Base-by-base conservation (phyloP, 1,284 basidiomycete genomes). In the Neolentinus lepideus region DNA sequence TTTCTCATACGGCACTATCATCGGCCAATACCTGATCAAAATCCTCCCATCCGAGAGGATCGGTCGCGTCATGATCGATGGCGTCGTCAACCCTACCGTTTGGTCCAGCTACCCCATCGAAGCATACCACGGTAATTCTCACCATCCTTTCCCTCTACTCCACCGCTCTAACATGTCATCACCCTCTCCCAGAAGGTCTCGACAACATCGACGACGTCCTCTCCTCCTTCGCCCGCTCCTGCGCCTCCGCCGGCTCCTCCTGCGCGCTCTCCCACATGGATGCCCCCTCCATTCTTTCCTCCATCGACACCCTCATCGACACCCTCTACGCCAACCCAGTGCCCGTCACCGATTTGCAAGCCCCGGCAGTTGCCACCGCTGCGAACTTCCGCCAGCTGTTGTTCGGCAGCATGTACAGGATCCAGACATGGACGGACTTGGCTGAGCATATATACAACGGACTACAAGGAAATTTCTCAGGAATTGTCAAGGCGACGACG, bases 1-100 rank as follows among this genome's bases (percentile, higher is more conserved):
- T 16, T 54, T 54, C 53, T 54, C 53, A 9, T 54, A 54, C 27
- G 53, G 53, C 14, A 54, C 53, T 3, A 35, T 54, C 24, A 54
- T 54, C 25, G 53, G 53, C 12, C 53, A 54, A 31, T 54, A 54
- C 31, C 38, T 54, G 9, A 25, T 54, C 24, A 54, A 54, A 25
- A 47, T 54, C 19, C 53, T 54, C 24, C 43, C 53, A n/a, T 22
- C 53, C 2, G 14, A 47, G 11, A 11, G 53, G 14, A 47, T 54
- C 19, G 53, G 53, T 12, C 38, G 45, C 24, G 31, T 54, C 3
- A 48, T 54, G 24, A 47, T 54, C 31, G 53, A 54, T 25, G 53
- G 53, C 3, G 53, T 54, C 24, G 45, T 54, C 19, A 54, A 48
- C 21, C 22, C 45, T 3, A 43, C n/a, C 24, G 26, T 48, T 11